These are phyloP conservation scores for Ogataea salicorniae DNA, from an alignment of 805 yeast genomes.

Conservation along the genomic window DNA sequence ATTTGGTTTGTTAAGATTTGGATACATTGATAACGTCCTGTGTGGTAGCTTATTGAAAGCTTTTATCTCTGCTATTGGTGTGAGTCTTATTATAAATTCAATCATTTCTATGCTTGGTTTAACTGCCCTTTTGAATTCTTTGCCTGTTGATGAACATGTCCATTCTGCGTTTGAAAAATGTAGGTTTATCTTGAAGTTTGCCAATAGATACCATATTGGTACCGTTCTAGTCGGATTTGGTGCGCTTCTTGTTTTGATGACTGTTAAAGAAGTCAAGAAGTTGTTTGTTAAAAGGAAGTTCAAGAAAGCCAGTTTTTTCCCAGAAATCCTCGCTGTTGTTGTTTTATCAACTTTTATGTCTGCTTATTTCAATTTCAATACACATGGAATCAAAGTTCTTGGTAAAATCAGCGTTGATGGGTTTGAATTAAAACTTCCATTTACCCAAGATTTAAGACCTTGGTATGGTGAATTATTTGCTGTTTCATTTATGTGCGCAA, in stretches of 20 bases:
- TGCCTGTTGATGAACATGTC: conserved; percentile 44
- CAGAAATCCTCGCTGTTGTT: conserved; percentile 82
- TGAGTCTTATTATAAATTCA: conserved; percentile 77
- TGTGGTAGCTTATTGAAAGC: conserved; percentile 77
- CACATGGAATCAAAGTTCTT: conserved; percentile 57
- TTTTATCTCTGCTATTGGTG: conserved; percentile 79
- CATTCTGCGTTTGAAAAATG: conserved; percentile 72
- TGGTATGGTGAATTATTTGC: conserved; percentile 52
- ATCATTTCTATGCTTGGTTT: conserved; percentile 69
- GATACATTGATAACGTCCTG: conserved; percentile 76
- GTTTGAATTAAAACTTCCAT: conserved; percentile 53
- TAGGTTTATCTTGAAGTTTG: conserved; percentile 48
- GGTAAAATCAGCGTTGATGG: conserved; percentile 58
- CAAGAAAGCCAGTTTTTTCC: conserved; percentile 57
- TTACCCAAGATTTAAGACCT: conserved; percentile 40
- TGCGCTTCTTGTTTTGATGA: conserved; percentile 43
- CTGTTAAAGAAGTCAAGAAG: conserved; percentile 38
- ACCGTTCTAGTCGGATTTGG: conserved; percentile 56
- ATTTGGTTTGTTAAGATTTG: conserved; percentile 78
- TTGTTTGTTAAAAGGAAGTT: conserved; percentile 28
- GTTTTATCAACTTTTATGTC: conserved; percentile 53
- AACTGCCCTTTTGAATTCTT: conserved; percentile 36
- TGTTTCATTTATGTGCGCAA: conserved; percentile 73
- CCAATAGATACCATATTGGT: conserved; percentile 43
- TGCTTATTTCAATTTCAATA: conserved; percentile 39